Conservation (phyloP, 2,329 filamentous ascomycete genomes). For the Fusarium sp. region DNA sequence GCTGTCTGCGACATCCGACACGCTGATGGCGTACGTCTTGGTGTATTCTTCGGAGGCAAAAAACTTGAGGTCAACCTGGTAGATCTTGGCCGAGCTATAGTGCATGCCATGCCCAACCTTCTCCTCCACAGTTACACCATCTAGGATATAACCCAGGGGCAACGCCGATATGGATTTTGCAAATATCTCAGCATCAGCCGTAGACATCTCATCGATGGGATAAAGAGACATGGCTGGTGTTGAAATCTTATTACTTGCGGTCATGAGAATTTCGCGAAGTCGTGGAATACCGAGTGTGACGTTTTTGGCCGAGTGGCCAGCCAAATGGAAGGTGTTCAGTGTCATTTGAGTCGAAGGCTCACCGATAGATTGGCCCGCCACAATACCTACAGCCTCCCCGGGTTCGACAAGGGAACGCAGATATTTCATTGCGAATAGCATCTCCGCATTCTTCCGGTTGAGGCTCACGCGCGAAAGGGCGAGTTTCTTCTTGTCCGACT, state of each 20-base stretch:
- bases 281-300: slow-evolving; percentile 98
- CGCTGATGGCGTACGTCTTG: slow-evolving; percentile 86
- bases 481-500: slow-evolving; percentile 55
- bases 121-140: slow-evolving; percentile 86
- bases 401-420: slow-evolving; percentile 92
- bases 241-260: slow-evolving; percentile 88
- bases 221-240: slow-evolving; percentile 92
- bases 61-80: slow-evolving; percentile 85
- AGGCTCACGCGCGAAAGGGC: slow-evolving; percentile 57
- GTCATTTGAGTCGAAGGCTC: slow-evolving; percentile 99
- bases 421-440: slow-evolving; percentile 92
- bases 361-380: slow-evolving; percentile 95
- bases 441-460: slow-evolving; percentile 83
- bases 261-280: slow-evolving; percentile 98
- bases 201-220: slow-evolving; percentile 79
- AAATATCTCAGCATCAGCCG: slow-evolving; percentile 81
- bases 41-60: slow-evolving; percentile 89
- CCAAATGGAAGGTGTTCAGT: slow-evolving; percentile 99
- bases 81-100: slow-evolving; percentile 84
- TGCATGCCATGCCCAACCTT: slow-evolving; percentile 80
- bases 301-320: slow-evolving; percentile 98
- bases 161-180: slow-evolving; percentile 93
- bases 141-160: slow-evolving; percentile 86
- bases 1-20: slow-evolving; percentile 82
- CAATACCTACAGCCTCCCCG: slow-evolving; percentile 96